phyloP scores from a whole-genome alignment of 208 protist genomes.

The Tritrichomonas musculus region DNA sequence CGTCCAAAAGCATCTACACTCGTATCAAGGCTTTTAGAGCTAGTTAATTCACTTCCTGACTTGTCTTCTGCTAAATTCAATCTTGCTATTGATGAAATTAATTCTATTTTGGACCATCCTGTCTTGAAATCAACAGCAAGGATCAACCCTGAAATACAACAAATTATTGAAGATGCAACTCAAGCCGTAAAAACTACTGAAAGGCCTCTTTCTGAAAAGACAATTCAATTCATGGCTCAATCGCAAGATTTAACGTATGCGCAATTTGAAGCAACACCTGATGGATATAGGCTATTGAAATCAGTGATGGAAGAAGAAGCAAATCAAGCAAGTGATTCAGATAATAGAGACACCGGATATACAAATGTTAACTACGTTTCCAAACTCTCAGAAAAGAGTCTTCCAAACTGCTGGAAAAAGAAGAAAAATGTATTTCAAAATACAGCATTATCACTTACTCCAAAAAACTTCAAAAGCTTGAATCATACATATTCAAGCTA shows the following conservation, averaged over 20 bases:
- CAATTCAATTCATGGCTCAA: not conserved
- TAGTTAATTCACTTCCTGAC: not conserved
- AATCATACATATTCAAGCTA: no score
- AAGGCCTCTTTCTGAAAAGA: not conserved
- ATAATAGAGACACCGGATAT: not conserved
- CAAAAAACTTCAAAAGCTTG: no score
- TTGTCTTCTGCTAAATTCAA: not conserved
- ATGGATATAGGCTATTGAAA: not conserved
- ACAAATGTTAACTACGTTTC: not conserved
- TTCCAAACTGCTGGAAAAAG: not conserved
- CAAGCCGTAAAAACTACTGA: not conserved
- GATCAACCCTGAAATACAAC: not conserved
- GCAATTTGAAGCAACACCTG: not conserved
- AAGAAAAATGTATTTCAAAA: not conserved
- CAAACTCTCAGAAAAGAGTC: not conserved
- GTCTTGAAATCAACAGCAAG: not conserved
- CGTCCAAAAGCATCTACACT: not conserved
- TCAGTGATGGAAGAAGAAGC: not conserved
- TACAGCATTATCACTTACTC: not conserved
- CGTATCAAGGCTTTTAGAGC: not conserved
- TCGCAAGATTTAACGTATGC: not conserved
- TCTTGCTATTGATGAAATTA: not conserved
- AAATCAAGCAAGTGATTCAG: not conserved
- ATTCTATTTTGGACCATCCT: not conserved
- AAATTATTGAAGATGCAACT: not conserved